These are phyloP conservation scores for Onygenales sp. DNA, from an alignment of 2,329 filamentous ascomycete genomes.

Conservation along the genomic window DNA sequence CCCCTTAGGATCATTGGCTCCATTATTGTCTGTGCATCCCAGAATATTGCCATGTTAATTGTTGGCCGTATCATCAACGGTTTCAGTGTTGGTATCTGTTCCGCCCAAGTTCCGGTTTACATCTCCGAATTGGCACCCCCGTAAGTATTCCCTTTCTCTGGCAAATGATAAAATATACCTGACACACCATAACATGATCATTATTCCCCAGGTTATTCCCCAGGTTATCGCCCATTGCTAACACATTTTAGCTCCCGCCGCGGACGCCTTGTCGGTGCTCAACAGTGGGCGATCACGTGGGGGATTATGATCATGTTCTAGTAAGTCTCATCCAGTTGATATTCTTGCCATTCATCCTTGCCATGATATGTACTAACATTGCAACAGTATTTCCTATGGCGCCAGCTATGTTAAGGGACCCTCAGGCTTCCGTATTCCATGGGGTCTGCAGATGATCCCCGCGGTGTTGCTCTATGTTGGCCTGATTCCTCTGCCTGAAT, in stretches of 20 bases:
- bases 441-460: constrained; percentile 56
- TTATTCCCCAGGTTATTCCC: too few relatives aligned
- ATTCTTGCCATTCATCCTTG: background rate
- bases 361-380: constrained; percentile 4
- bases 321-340: constrained; percentile 22
- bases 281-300: constrained; percentile 35
- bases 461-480: constrained; percentile 48
- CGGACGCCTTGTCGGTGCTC: too few relatives aligned
- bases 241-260: too few relatives aligned
- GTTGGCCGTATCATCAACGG: constrained; percentile 34
- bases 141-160: too few relatives aligned
- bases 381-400: constrained; percentile 45
- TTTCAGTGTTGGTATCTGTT: constrained; percentile 33
- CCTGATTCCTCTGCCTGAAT: constrained; percentile 46
- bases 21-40: constrained; percentile 53
- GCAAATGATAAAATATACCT: too few relatives aligned
- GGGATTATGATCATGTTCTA: constrained; percentile 52
- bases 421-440: constrained; percentile 54
- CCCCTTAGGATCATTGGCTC: constrained; percentile 40
- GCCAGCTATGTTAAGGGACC: constrained; percentile 48
- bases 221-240: too few relatives aligned
- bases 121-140: constrained; percentile 30
- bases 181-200: too few relatives aligned
- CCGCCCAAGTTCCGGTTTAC: constrained; percentile 34
- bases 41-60: constrained; percentile 53